These are phyloP conservation scores for Boletus patriciae DNA, from an alignment of 768 basidiomycete genomes.

Conservation along the genomic window DNA sequence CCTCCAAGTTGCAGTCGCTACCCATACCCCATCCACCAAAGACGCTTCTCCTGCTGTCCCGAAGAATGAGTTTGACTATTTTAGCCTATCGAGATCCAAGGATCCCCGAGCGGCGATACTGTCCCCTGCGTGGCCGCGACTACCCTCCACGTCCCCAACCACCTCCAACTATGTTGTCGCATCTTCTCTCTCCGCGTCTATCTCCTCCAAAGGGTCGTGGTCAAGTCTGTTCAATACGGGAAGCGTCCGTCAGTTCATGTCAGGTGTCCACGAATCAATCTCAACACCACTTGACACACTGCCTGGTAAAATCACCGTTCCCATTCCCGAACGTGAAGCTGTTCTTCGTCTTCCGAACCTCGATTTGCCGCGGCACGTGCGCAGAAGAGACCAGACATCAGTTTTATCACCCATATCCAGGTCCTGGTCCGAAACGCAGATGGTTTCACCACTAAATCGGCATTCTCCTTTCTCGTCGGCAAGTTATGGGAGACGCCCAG, in stretches of 20 bases:
- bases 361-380: slow-evolving; percentile 31
- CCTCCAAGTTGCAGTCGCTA: not conserved
- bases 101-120: slow-evolving; percentile 41
- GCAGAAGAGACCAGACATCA: slow-evolving; percentile 28
- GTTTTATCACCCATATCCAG: slow-evolving; percentile 43
- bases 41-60: slow-evolving; percentile 18
- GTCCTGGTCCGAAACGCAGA: slow-evolving; percentile 56
- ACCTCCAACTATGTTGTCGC: slow-evolving; percentile 37
- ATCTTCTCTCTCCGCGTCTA: slow-evolving; percentile 50
- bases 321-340: slow-evolving; percentile 24
- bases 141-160: slow-evolving; percentile 44
- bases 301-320: slow-evolving; percentile 23
- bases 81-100: slow-evolving; percentile 43
- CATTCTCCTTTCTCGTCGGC: slow-evolving; percentile 45
- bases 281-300: slow-evolving; percentile 37
- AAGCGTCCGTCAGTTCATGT: slow-evolving; percentile 66
- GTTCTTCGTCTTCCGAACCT: slow-evolving; percentile 22
- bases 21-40: slow-evolving; percentile 20
- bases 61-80: slow-evolving; percentile 54
- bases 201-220: slow-evolving; percentile 77
- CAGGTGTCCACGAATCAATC: slow-evolving; percentile 54
- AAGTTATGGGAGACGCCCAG: slow-evolving; percentile 39
- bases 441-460: slow-evolving; percentile 23
- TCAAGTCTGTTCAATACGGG: slow-evolving; percentile 72
- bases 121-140: slow-evolving; percentile 55